A percentile compares a stretch with the other conserved stretches of the same genome.
Conservation (phyloP, 2,329 filamentous ascomycete species). For the Scytalidium lignicola region DNA sequence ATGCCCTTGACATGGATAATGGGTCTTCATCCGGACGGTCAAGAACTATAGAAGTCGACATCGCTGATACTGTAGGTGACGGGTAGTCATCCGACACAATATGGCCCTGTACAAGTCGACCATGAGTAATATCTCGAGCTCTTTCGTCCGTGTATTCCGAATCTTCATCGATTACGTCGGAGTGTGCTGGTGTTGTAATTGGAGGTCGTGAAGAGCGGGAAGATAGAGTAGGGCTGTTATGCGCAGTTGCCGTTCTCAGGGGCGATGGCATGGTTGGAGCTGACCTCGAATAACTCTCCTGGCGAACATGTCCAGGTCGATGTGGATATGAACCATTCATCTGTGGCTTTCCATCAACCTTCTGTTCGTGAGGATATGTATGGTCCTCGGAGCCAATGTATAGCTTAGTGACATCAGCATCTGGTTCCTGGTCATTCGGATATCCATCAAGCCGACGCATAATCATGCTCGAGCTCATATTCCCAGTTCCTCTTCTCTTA, state of each 20-base stretch:
- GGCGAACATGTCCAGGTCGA: slow-evolving; percentile 15
- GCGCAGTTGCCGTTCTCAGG: slow-evolving; percentile 15
- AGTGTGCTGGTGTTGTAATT: slow-evolving; percentile 12
- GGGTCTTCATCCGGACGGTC: slow-evolving; percentile 64
- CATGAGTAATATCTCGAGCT: slow-evolving; percentile 84
- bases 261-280: slow-evolving; percentile 15
- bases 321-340: slow-evolving; percentile 13
- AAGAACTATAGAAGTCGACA: slow-evolving; percentile 50
- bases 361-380: slow-evolving; percentile 8
- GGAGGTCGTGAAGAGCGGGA: slow-evolving; percentile 8
- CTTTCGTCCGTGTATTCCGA: slow-evolving; percentile 56
- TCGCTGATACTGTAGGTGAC: slow-evolving; percentile 68
- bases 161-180: slow-evolving; percentile 23
- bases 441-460: slow-evolving; percentile 61
- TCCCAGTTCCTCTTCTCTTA: slow-evolving; percentile 52
- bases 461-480: slow-evolving; percentile 75
- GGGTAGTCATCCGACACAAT: slow-evolving; percentile 92
- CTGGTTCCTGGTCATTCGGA: slow-evolving; percentile 40
- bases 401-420: slow-evolving; percentile 26
- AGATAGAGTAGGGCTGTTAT: slow-evolving; percentile 12
- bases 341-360: slow-evolving; percentile 8
- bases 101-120: slow-evolving; percentile 86
- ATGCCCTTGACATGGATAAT: slow-evolving; percentile 76
- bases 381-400: slow-evolving; percentile 18
- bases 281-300: slow-evolving; percentile 17